Conservation (phyloP, 2,329 filamentous ascomycete species). For the Ceratocystis diversiconidia region DNA sequence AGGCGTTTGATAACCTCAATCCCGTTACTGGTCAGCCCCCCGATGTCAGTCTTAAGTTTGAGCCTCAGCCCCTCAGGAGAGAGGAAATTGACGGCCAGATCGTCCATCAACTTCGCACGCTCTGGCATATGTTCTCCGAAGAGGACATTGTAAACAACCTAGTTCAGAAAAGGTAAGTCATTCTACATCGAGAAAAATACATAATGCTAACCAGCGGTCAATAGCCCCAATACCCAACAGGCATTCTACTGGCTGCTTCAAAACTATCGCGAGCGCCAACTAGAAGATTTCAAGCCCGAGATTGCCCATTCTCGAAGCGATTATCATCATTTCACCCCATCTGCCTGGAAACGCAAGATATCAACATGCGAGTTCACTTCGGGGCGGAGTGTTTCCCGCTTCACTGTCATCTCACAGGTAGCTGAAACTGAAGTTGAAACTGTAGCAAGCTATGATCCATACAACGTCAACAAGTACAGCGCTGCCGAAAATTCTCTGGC, state of each 20-base stretch:
- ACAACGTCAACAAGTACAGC: slow-evolving; percentile 43
- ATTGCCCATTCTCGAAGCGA: slow-evolving; percentile 80
- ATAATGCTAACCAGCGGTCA: slow-evolving; percentile 20
- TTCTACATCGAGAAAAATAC: background rate
- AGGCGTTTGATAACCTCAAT: slow-evolving; percentile 55
- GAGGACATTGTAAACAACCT: slow-evolving; percentile 56
- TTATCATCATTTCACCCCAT: slow-evolving; percentile 62
- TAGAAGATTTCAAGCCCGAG: slow-evolving; percentile 74
- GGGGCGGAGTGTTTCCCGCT: slow-evolving; percentile 42
- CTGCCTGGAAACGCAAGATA: slow-evolving; percentile 43
- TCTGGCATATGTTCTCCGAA: slow-evolving; percentile 79
- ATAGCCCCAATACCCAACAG: slow-evolving; percentile 78
- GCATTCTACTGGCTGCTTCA: slow-evolving; percentile 78
- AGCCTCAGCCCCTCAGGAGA: slow-evolving; percentile 41
- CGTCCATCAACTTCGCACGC: slow-evolving; percentile 68
- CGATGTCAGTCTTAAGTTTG: slow-evolving; percentile 46
- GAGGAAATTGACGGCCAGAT: slow-evolving; percentile 69
- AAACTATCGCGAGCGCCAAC: slow-evolving; percentile 67
- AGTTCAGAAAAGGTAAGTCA: slow-evolving; percentile 45
- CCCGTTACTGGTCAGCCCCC: slow-evolving; percentile 39
- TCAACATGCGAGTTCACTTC: slow-evolving; percentile 47
- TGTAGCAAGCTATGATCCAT: slow-evolving; percentile 66
- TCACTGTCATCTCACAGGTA: slow-evolving; percentile 51
- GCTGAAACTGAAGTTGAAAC: slow-evolving; percentile 38
- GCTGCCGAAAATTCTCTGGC: background rate